Evolutionary conservation across 2,329 filamentous ascomycete genomes (phyloP).

Genomic region (Xylariaceae sp.): DNA sequence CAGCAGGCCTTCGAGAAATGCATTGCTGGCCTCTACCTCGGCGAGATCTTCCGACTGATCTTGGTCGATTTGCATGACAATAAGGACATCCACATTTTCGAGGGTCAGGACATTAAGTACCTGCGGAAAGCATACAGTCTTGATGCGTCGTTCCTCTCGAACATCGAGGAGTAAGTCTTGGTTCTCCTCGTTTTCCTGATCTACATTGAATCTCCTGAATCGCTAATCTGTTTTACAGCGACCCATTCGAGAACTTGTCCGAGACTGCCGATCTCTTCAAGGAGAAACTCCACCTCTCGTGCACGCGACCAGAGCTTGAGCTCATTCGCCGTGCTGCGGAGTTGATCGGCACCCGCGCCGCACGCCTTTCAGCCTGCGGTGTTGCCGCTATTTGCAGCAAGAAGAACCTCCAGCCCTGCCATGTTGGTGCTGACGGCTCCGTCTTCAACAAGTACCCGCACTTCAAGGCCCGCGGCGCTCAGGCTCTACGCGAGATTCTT

Average conservation of each 20-base stretch:
- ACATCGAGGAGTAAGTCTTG: conserved; percentile 73
- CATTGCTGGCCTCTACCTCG: conserved; percentile 91
- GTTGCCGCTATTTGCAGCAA: conserved; percentile 96
- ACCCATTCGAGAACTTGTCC: conserved; percentile 90
- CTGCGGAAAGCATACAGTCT: conserved; percentile 84
- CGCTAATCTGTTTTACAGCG: conserved; percentile 43
- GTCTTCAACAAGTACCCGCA: conserved; percentile 99
- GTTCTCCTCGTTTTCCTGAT: background rate
- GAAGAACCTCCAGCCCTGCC: conserved; percentile 82
- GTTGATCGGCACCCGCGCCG: conserved; percentile 90
- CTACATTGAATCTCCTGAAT: background rate
- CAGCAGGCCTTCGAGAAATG: conserved; percentile 98
- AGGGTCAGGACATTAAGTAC: conserved; percentile 72
- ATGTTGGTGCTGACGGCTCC: conserved; percentile 93
- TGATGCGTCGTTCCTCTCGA: conserved; percentile 88
- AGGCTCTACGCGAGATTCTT: conserved; percentile 88
- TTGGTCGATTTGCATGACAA: conserved; percentile 82
- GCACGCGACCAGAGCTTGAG: conserved; percentile 77
- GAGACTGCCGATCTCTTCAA: conserved; percentile 83
- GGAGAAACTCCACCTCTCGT: conserved; percentile 66
- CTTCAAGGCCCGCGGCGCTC: conserved; percentile 89
- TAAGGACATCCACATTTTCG: conserved; percentile 71
- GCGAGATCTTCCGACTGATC: conserved; percentile 88
- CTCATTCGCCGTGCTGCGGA: conserved; percentile 85
- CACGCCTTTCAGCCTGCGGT: conserved; percentile 88